Evolutionary conservation across 805 yeast genomes (phyloP), one percentile per base, ranked within the genome.

Genomic region (Starmerella bombicola): DNA sequence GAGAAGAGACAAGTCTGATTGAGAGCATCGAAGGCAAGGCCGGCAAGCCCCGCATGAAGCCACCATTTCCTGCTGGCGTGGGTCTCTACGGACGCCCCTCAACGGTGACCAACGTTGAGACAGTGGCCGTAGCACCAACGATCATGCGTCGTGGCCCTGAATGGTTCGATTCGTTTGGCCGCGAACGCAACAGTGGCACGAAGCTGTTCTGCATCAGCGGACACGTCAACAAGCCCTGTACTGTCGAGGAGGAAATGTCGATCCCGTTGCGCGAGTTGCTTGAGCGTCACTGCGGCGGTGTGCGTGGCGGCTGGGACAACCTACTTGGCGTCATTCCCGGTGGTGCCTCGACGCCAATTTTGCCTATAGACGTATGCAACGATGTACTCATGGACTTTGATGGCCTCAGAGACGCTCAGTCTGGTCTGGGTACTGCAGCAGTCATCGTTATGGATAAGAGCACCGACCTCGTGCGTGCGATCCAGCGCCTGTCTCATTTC

Each of bases 11-110:
- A 32, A 85, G 93, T 4, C 66, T 83, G 59, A 81, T 83, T 57
- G 94, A 83, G 66, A 77, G 86, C 3, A 67, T 83, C 40, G 94
- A 83, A 66, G 94, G 94, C 54, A 83, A 83, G 64, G 93, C 91
- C 43, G 94, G 94, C 51, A 83, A 83, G 65, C 94, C 94, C 52
- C 76, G 94, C 64, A 71, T 83, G 61, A 83, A 83, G 74, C 94
- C 94, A 28, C 94, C 94, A 49, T 83, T 83, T 73, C 94, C 94
- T 26, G 94, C 93, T 26, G 94, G 93, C 56, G 88, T 82, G 44
- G 94, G 94, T 55, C 68, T 83, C 41, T 83, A 80, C 53, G 94
- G 94, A 56, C 74, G 94, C 62, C 94, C 94, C 50, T 74, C 86
- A 24, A 83, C 94, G 33, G 94, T 83, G 44, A 79, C 93, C 48